These are phyloP conservation scores for Stachybotrys elegans DNA, from an alignment of 2,329 filamentous ascomycete species.

Conservation along the genomic window DNA sequence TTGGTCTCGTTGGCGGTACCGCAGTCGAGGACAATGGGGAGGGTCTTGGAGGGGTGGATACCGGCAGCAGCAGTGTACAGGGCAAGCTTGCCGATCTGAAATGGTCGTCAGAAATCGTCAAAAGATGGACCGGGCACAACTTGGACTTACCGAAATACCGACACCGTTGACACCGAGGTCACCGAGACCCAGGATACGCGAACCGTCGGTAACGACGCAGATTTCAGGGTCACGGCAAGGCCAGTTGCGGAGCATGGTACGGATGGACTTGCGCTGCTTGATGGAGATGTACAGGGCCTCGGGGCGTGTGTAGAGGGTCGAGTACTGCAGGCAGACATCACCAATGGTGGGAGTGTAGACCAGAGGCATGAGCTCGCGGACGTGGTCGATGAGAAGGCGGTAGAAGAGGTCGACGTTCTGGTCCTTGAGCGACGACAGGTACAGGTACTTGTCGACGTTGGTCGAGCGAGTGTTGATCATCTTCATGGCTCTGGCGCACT, in stretches of 20 bases:
- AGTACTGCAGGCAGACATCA: conserved; percentile 95
- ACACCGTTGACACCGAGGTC: conserved; percentile 96
- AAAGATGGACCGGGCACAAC: not conserved
- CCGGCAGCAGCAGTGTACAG: conserved; percentile 94
- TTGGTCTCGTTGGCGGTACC: conserved; percentile 64
- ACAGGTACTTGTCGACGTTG: conserved; percentile 76
- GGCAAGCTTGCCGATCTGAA: conserved; percentile 80
- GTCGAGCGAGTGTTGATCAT: conserved; percentile 68
- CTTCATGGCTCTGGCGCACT: conserved; percentile 63
- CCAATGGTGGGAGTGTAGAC: conserved; percentile 91
- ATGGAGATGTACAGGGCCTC: conserved; percentile 96
- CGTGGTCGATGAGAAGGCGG: conserved; percentile 71
- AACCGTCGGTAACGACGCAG: conserved; percentile 94
- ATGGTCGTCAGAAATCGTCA: conserved; percentile 17
- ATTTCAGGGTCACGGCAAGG: conserved; percentile 86
- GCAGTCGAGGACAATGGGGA: conserved; percentile 62
- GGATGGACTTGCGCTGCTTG: conserved; percentile 86
- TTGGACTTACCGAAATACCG: conserved; percentile 74
- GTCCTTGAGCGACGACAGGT: conserved; percentile 69
- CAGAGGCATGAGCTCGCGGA: conserved; percentile 73
- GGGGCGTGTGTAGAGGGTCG: conserved; percentile 88
- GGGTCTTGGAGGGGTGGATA: conserved; percentile 83
- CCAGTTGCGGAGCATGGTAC: conserved; percentile 89
- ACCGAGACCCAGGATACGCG: conserved; percentile 84
- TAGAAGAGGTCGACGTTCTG: conserved; percentile 80